Percentiles rank a stretch among this genome's conserved stretches.
Conservation (phyloP, 768 basidiomycete genomes). For the Amanita brunnescens region DNA sequence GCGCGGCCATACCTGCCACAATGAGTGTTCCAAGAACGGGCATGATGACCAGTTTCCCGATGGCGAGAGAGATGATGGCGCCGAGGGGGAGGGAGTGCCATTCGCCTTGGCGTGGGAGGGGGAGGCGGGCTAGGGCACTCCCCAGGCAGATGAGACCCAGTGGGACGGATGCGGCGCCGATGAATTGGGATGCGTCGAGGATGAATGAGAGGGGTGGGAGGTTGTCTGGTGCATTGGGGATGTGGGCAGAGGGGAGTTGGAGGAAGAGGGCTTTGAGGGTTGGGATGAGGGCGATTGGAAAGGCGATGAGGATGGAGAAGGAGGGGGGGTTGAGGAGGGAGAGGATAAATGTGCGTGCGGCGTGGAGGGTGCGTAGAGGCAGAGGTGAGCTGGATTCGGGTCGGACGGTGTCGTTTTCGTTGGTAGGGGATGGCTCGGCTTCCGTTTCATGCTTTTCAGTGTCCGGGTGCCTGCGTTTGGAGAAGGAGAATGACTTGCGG, state of each 20-base stretch:
- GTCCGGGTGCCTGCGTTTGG: background rate
- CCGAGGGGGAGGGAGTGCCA: constrained; percentile 38
- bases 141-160: constrained; percentile 56
- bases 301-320: constrained; percentile 41
- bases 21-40: constrained; percentile 57
- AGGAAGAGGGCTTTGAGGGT: constrained; percentile 57
- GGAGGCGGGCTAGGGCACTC: constrained; percentile 50
- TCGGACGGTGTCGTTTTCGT: background rate
- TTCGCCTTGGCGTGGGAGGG: constrained; percentile 33
- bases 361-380: background rate
- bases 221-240: constrained; percentile 49
- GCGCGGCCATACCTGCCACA: constrained; percentile 37
- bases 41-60: constrained; percentile 46
- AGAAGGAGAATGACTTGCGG: constrained; percentile 10
- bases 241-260: constrained; percentile 32
- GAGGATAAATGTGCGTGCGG: constrained; percentile 19
- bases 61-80: constrained; percentile 43
- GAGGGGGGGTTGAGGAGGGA: constrained; percentile 40
- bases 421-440: background rate
- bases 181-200: constrained; percentile 46
- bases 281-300: constrained; percentile 48
- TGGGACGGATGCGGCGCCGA: constrained; percentile 57
- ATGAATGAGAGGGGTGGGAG: constrained; percentile 58
- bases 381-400: background rate
- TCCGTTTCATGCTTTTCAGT: background rate